Base-by-base conservation (phyloP, 805 yeast species). In the Naumovozyma castellii region DNA sequence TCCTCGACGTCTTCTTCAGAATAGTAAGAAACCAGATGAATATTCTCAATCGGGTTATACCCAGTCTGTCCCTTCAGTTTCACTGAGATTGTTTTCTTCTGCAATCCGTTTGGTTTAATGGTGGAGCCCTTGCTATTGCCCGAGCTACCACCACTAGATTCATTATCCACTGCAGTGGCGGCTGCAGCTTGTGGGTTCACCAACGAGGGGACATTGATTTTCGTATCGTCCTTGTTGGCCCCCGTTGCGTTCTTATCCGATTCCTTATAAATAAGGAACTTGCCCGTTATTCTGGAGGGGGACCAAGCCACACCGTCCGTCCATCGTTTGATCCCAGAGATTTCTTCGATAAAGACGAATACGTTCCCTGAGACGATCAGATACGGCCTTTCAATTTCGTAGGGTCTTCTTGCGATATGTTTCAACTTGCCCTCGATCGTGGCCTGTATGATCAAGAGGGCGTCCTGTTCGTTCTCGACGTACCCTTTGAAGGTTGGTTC, bases 301-400 rank as follows among this genome's bases (percentile, higher is more conserved):
- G 88, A 78, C 97, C 97, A 88, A 12, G 88, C 69, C 12, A 84
- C 75, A n/a, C 96, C 95, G 54, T 88, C 97, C 1, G 97, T 88
- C 97, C 97, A 88, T 43, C 97, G 69, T 56, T 83, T 84, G 44
- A 88, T 87, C 2, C 90, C 87, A 0, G 88, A 78, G 10, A 73
- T 67, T 48, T 82, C 85, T 59, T 88, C 95, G 36, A 81, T 74
- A 54, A 88, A 87, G 1, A 90, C 85, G 61, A 88, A 87, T 1
- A 86, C 78, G 48, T 78, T 76, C 0, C 96, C 96, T 8, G 86
- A 78, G 40, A 69, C 65, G 27, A 88, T 85, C 37, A 85, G 65
- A 3, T 63, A 60, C 1, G 70, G 53, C 14, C 95, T 68, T 61
- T 87, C 96, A 17, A 76, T 66, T 52, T 85, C 95, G 43, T 77